These are phyloP conservation scores for Globisporangium nagaii DNA, from an alignment of 352 stramenopile species.

Conservation along the genomic window DNA sequence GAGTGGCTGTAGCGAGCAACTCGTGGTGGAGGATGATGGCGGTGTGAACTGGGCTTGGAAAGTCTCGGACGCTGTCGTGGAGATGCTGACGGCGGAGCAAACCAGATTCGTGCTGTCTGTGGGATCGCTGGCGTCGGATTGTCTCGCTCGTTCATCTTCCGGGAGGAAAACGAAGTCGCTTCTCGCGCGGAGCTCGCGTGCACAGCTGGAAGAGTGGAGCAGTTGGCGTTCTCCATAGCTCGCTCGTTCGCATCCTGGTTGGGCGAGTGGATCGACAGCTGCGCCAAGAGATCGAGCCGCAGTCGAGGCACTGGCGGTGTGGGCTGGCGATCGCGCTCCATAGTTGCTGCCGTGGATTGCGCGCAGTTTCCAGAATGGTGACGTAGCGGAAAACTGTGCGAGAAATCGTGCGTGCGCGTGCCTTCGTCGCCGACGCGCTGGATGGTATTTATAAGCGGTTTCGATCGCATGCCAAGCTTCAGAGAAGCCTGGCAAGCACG, in stretches of 20 bases:
- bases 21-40: not conserved
- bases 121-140: not conserved
- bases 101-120: slow-evolving; percentile 22
- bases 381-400: too few species aligned
- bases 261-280: not conserved
- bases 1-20: not conserved
- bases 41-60: not conserved
- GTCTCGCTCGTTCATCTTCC: not conserved
- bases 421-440: too few species aligned
- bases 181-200: not conserved
- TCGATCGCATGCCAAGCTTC: too few species aligned
- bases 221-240: not conserved
- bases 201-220: not conserved
- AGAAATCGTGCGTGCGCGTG: too few species aligned
- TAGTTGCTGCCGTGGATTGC: too few species aligned
- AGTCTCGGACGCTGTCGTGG: not conserved
- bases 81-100: slow-evolving; percentile 18
- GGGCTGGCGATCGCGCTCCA: not conserved
- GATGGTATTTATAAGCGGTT: too few species aligned
- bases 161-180: too few species aligned
- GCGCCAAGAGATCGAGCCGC: slow-evolving; percentile 3
- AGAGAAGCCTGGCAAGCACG: too few species aligned
- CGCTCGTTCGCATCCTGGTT: not conserved
- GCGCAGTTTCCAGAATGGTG: too few species aligned
- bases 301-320: not conserved